Conservation (phyloP, 805 yeast genomes). For the Kazachstania martiniae region DNA sequence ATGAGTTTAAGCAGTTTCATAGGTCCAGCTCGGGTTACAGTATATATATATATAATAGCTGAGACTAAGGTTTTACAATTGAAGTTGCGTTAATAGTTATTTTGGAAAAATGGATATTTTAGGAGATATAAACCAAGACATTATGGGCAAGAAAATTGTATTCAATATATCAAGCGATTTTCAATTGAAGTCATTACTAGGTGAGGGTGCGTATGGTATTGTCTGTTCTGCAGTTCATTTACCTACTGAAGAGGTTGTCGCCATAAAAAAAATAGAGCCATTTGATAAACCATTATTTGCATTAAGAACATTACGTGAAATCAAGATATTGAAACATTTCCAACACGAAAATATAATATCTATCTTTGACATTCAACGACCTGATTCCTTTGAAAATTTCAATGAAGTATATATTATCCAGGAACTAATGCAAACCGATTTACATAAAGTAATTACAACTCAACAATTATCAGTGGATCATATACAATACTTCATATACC, state of each 20-base stretch:
- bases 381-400: constrained; percentile 62
- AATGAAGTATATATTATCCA: constrained; percentile 83
- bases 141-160: constrained; percentile 37
- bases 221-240: constrained; percentile 84
- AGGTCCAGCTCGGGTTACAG: too few relatives aligned
- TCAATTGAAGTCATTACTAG: constrained; percentile 74
- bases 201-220: constrained; percentile 95
- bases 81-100: too few relatives aligned
- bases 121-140: background rate
- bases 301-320: constrained; percentile 77
- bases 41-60: too few relatives aligned
- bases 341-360: constrained; percentile 89
- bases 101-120: too few relatives aligned
- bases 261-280: constrained; percentile 89
- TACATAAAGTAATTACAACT: constrained; percentile 69
- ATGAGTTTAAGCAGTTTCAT: too few relatives aligned
- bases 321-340: constrained; percentile 80
- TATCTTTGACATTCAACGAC: constrained; percentile 81
- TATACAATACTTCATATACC: constrained; percentile 87
- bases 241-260: constrained; percentile 83
- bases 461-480: constrained; percentile 86
- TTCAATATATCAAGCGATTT: constrained; percentile 85
- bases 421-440: constrained; percentile 81
- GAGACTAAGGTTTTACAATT: too few relatives aligned
- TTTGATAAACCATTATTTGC: constrained; percentile 85